Conservation (phyloP, 2,329 filamentous ascomycete species). For the Kalaharituber pfeilii region DNA sequence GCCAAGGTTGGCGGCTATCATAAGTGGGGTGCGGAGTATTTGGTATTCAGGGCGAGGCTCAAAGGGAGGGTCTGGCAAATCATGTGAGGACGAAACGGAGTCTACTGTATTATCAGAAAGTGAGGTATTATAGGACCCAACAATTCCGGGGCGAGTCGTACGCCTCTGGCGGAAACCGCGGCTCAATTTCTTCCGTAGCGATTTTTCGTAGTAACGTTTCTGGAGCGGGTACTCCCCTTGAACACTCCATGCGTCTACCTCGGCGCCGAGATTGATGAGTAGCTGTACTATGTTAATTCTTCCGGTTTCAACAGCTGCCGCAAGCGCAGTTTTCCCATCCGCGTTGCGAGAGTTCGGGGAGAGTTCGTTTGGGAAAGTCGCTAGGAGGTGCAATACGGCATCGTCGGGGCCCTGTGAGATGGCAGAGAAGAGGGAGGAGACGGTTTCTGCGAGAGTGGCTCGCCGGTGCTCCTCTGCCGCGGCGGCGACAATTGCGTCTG, state of each 20-base stretch:
- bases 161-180: neutral
- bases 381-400: neutral
- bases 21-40: slow-evolving; percentile 8
- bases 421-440: neutral
- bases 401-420: neutral
- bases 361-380: neutral
- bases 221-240: slow-evolving; percentile 3
- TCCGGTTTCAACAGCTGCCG: slow-evolving; percentile 24
- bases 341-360: neutral
- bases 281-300: slow-evolving; percentile 24
- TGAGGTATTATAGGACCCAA: too few relatives aligned
- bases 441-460: neutral
- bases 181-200: neutral
- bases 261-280: slow-evolving; percentile 9
- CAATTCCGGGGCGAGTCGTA: neutral
- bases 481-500: neutral
- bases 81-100: neutral
- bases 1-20: slow-evolving; percentile 7
- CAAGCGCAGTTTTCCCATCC: neutral
- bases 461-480: neutral
- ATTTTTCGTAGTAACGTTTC: neutral
- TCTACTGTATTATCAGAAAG: too few relatives aligned
- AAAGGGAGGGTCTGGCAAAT: neutral
- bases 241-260: slow-evolving; percentile 8
- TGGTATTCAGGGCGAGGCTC: neutral